These are phyloP conservation scores for Hibiscus tridactylites DNA, from an alignment of 345 rosid species.

Conservation along the genomic window DNA sequence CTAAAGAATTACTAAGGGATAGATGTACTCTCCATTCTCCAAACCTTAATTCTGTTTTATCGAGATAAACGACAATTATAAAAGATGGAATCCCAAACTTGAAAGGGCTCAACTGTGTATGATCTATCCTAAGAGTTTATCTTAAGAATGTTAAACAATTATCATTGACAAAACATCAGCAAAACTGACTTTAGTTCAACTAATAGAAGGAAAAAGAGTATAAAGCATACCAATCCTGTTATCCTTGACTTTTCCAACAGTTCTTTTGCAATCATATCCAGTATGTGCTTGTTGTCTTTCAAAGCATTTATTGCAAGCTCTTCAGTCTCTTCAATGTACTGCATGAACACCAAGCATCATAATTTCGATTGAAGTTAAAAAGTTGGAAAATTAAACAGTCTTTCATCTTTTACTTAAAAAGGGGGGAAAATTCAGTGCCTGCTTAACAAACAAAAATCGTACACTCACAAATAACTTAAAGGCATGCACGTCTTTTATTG, in stretches of 20 bases:
- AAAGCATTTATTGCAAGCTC: constrained; percentile 84
- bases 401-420: not conserved
- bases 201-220: constrained; percentile 4
- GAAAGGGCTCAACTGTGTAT: not conserved
- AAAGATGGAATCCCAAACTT: too few relatives aligned
- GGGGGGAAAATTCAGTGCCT: not conserved
- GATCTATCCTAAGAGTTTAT: not conserved
- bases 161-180: not conserved
- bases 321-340: constrained; percentile 93
- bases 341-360: constrained; percentile 27
- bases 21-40: not conserved
- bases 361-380: not conserved
- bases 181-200: not conserved
- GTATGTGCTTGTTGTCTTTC: constrained; percentile 55
- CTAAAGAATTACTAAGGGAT: not conserved
- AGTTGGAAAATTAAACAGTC: not conserved
- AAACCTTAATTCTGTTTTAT: not conserved
- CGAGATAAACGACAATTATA: too few relatives aligned
- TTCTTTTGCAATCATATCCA: constrained; percentile 61
- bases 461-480: not conserved
- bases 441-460: not conserved
- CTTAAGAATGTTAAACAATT: not conserved
- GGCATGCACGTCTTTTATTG: not conserved
- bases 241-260: constrained; percentile 74
- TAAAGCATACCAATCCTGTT: constrained; percentile 73